Evolutionary conservation across 176 grass and related monocot species (phyloP).

Genomic region (Dendrocalamus sinicus): DNA sequence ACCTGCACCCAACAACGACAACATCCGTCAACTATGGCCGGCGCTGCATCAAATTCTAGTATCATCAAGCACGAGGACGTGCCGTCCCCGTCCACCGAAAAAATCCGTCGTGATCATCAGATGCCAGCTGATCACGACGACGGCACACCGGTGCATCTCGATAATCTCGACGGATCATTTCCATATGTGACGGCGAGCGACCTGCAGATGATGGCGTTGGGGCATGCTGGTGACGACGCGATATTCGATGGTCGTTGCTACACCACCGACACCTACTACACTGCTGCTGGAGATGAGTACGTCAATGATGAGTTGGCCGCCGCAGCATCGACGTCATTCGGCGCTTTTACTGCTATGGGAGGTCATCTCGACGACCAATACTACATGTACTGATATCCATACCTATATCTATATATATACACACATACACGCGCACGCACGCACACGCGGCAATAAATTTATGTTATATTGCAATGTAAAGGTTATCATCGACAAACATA

Average conservation of each 20-base stretch:
- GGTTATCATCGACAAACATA: too few relatives aligned
- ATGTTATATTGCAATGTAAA: too few relatives aligned
- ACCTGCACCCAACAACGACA: conserved; percentile 23
- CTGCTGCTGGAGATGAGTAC: not conserved
- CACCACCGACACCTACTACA: not conserved
- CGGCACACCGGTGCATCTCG: not conserved
- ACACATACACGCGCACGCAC: too few relatives aligned
- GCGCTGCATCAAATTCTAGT: not conserved
- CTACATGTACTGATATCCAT: too few relatives aligned
- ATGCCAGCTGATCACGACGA: not conserved
- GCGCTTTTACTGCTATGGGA: too few relatives aligned
- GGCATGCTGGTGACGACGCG: not conserved
- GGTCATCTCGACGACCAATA: too few relatives aligned
- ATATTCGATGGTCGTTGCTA: not conserved
- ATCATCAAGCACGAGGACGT: not conserved
- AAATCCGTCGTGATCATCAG: not conserved
- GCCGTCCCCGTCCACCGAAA: not conserved
- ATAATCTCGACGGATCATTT: not conserved
- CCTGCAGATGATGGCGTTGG: not conserved
- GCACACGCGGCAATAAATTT: too few relatives aligned
- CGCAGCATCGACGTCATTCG: too few relatives aligned
- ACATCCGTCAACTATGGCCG: too few relatives aligned
- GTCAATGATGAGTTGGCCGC: too few relatives aligned
- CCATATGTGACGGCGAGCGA: not conserved
- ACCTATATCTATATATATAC: too few relatives aligned